Percentiles rank a stretch among this genome's conserved stretches.
These are phyloP conservation scores for Microdochium nivale DNA, from an alignment of 2,329 filamentous ascomycete species.

Conservation along the genomic window DNA sequence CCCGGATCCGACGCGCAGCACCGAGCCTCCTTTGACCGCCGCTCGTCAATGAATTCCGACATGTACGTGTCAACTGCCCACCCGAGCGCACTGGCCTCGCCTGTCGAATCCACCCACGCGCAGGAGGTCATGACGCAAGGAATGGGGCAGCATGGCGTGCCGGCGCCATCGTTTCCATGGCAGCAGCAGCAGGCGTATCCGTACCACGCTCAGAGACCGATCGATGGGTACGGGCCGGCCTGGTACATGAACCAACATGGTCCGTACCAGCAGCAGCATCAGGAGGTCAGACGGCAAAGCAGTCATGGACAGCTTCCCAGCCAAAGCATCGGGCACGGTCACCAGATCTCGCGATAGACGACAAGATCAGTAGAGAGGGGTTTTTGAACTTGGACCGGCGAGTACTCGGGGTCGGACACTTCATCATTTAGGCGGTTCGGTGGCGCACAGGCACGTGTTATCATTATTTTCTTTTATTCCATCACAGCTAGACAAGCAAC, in stretches of 20 bases:
- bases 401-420: too few relatives aligned
- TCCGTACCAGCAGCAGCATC: too few relatives aligned
- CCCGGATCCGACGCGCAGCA: slow-evolving; percentile 28
- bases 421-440: too few relatives aligned
- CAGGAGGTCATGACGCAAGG: background rate
- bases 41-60: slow-evolving; percentile 29
- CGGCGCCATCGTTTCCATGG: background rate
- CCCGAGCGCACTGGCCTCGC: slow-evolving; percentile 4
- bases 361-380: too few relatives aligned
- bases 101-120: background rate
- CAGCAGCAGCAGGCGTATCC: background rate
- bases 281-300: too few relatives aligned
- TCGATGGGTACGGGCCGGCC: background rate
- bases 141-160: background rate
- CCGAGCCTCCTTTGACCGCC: slow-evolving; percentile 32
- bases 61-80: slow-evolving; percentile 29
- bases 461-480: too few relatives aligned
- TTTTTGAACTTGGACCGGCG: too few relatives aligned
- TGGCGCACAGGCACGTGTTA: too few relatives aligned
- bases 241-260: background rate
- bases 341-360: too few relatives aligned
- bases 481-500: too few relatives aligned
- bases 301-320: too few relatives aligned
- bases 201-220: background rate
- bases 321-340: too few relatives aligned